Conservation (phyloP, 108 stramenopile genomes). For the Pseudonitzschia multiseries region DNA sequence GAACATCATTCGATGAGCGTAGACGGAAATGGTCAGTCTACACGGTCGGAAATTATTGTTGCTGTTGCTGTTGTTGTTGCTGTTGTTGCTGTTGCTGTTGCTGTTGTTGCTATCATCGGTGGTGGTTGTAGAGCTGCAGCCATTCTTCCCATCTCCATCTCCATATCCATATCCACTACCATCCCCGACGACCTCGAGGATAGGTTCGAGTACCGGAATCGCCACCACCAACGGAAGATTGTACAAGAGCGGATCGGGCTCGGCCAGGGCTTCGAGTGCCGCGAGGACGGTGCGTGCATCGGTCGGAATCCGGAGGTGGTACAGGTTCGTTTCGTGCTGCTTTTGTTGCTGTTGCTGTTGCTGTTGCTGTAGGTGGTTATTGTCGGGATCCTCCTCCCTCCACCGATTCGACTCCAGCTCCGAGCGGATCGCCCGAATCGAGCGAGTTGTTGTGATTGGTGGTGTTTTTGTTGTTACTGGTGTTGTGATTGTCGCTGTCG, state of each 20-base stretch:
- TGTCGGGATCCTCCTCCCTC: no score
- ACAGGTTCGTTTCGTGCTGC: no score
- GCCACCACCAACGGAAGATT: conserved; percentile 33
- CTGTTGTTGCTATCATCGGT: no score
- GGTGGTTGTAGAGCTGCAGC: no score
- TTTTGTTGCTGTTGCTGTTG: no score
- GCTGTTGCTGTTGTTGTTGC: no score
- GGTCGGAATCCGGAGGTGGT: conserved; percentile 9
- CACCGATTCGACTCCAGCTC: background rate
- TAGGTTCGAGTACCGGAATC: conserved; percentile 7
- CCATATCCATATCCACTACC: no score
- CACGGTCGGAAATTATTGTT: no score
- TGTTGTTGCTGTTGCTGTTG: no score
- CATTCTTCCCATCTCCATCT: no score
- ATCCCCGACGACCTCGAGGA: no score
- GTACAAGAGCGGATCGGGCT: conserved; percentile 20
- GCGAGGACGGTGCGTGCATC: conserved; percentile 30
- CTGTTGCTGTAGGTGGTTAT: no score
- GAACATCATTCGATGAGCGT: conserved; percentile 38
- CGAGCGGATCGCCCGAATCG: background rate
- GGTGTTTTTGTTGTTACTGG: background rate
- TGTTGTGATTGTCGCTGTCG: background rate
- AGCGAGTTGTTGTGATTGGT: background rate
- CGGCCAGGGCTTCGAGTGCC: conserved; percentile 34
- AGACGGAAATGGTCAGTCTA: conserved; percentile 42